Conservation (phyloP, 805 yeast species). For the Kodamaea kakaduensis region DNA sequence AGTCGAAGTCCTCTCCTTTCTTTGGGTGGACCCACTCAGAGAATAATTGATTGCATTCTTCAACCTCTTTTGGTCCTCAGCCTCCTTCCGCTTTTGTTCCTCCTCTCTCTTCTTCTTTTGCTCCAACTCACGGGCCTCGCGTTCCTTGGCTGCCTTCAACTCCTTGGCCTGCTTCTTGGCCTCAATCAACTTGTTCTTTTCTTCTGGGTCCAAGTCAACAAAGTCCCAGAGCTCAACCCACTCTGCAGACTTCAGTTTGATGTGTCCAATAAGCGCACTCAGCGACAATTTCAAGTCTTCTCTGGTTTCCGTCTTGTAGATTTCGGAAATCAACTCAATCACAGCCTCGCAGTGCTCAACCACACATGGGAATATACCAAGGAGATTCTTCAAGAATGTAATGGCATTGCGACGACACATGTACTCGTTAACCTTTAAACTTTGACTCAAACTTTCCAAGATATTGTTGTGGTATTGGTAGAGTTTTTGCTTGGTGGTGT, state of each 20-base stretch:
- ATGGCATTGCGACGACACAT: conserved; percentile 79
- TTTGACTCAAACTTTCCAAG: conserved; percentile 37
- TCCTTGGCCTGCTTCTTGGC: conserved; percentile 20
- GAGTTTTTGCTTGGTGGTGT: too few relatives aligned
- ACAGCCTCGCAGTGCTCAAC: conserved; percentile 61
- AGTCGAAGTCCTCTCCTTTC: conserved; percentile 11
- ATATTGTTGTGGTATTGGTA: conserved; percentile 56
- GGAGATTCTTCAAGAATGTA: conserved; percentile 64
- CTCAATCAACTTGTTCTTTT: conserved; percentile 22
- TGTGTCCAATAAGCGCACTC: conserved; percentile 63
- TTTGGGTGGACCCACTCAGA: conserved; percentile 8
- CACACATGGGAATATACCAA: conserved; percentile 62
- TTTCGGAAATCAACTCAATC: conserved; percentile 42
- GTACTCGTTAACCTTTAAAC: conserved; percentile 54
- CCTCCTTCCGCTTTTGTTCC: conserved; percentile 6
- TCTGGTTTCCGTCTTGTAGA: conserved; percentile 54
- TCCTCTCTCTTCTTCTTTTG: conserved; percentile 13
- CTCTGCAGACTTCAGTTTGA: conserved; percentile 49
- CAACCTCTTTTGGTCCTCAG: conserved; percentile 12
- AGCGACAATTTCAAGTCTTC: conserved; percentile 81
- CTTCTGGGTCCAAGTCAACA: conserved; percentile 45
- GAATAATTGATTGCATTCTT: conserved; percentile 12
- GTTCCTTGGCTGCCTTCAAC: conserved; percentile 15
- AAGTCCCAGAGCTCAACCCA: conserved; percentile 58
- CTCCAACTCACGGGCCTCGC: conserved; percentile 14